Evolutionary conservation across 2,329 filamentous ascomycete species (phyloP), one percentile per base, ranked within the genome.

Genomic region (Fusarium tanahbumbuense): DNA sequence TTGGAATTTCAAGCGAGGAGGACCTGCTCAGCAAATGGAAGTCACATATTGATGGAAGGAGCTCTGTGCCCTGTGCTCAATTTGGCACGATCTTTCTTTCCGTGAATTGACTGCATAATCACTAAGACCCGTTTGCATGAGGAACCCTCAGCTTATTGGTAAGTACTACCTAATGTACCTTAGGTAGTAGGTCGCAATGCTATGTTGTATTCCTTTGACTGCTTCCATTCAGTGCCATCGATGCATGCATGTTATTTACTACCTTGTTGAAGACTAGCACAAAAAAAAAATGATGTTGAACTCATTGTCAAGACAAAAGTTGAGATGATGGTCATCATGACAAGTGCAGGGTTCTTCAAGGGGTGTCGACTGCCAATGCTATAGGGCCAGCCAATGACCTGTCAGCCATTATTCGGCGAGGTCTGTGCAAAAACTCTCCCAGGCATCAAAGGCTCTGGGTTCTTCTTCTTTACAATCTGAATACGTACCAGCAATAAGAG

Each of bases 331-430:
- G 56, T 49, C 15, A 64, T 57, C 59, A 64, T 49, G 59, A 64
- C 49, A 67, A 30, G 49, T 44, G 20, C 63, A 69, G 66, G 55
- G 63, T 50, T 68, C 62, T 46, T 46, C 41, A 48, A 56, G 60
- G 64, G 63, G 59, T 59, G 45, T 64, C 27, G 37, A 53, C 49
- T 57, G 68, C 68, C 64, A 71, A 70, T 65, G 58, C 42, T 46
- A 22, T 70, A 70, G 53, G 68, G 68, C 67, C 68, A 70, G 52
- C 68, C 68, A 70, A 70, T 70, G 45, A 54, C 37, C 22, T 42
- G 37, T n/a, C 45, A 48, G 45, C 34, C 28, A 46, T 42, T 23
- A 34, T 55, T 41, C 28, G 34, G n/a, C 18, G 27, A 63, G 42
- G 60, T 64, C 16, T 60, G 42, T 40, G 28, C 40, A 28, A 59